These are phyloP conservation scores for Hsuehochloa calcarea DNA, from an alignment of 176 grass and related monocot genomes.

Conservation along the genomic window DNA sequence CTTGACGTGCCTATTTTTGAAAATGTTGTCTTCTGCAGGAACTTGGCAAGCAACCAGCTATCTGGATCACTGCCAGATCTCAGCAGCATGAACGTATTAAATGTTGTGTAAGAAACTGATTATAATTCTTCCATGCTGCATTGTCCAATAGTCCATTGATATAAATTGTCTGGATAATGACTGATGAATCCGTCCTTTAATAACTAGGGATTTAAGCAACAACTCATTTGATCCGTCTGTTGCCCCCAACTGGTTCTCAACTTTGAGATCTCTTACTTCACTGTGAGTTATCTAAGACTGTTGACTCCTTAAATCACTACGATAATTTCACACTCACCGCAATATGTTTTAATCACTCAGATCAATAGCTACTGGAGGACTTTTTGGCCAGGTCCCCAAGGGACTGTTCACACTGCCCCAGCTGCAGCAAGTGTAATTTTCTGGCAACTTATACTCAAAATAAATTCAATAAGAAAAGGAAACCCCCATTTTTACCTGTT, in stretches of 20 bases:
- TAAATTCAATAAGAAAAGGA: not conserved
- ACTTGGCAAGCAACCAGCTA: slow-evolving; percentile 68
- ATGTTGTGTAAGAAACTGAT: slow-evolving; percentile 63
- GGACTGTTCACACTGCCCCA: slow-evolving; percentile 52
- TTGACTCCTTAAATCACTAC: not conserved
- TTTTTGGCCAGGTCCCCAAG: slow-evolving; percentile 49
- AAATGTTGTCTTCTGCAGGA: slow-evolving; percentile 45
- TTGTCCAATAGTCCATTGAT: not conserved
- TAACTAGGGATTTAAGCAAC: slow-evolving; percentile 77
- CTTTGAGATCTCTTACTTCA: slow-evolving; percentile 53
- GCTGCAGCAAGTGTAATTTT: slow-evolving; percentile 88
- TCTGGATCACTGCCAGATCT: slow-evolving; percentile 66
- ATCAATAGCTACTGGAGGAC: slow-evolving; percentile 42
- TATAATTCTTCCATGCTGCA: not conserved
- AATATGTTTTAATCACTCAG: slow-evolving; percentile 37
- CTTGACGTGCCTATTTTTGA: not conserved
- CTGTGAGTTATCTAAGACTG: slow-evolving; percentile 55
- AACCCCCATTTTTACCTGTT: not conserved
- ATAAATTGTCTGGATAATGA: not conserved
- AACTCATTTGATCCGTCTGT: slow-evolving; percentile 53
- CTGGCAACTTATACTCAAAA: not conserved
- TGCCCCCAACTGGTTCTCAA: slow-evolving; percentile 66
- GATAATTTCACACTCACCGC: not conserved
- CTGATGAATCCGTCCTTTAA: not conserved
- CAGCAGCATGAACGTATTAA: slow-evolving; percentile 41